Percentiles rank a stretch among this genome's conserved stretches.
phyloP scores from a whole-genome alignment of 495 filamentous ascomycete genomes.

The Aspergillus sclerotiicarbonarius region DNA sequence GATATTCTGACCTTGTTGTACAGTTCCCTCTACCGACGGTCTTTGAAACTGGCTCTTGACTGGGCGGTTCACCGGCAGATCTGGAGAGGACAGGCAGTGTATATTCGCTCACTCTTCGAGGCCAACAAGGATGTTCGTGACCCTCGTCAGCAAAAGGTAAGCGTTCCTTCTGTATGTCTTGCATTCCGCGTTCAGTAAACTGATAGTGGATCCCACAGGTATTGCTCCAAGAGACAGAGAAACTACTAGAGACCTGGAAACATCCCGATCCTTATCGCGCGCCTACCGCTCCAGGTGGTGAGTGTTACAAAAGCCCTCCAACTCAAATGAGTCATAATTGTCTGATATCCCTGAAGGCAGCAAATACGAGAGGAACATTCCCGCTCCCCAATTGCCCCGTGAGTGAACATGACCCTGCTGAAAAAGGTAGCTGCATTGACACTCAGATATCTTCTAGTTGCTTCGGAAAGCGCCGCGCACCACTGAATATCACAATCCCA shows the following conservation, averaged over 20 bases:
- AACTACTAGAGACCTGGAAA: conserved; percentile 87
- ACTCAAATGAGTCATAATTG: not conserved
- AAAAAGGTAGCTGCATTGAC: not conserved
- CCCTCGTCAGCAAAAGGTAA: conserved; percentile 82
- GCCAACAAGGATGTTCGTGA: conserved; percentile 85
- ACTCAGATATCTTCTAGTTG: conserved; percentile 12
- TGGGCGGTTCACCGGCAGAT: conserved; percentile 88
- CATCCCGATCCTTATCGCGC: conserved; percentile 90
- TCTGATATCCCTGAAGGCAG: conserved; percentile 60
- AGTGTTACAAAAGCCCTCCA: conserved; percentile 23
- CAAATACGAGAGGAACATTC: conserved; percentile 94
- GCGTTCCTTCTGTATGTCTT: conserved; percentile 3
- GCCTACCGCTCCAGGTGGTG: conserved; percentile 93
- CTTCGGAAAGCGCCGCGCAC: conserved; percentile 6
- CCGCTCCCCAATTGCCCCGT: conserved; percentile 75
- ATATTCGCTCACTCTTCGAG: conserved; percentile 94
- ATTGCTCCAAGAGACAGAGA: conserved; percentile 82
- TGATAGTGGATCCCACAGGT: conserved; percentile 47
- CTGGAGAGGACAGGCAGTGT: conserved; percentile 93
- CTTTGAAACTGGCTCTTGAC: conserved; percentile 87
- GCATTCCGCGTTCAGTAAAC: conserved; percentile 1
- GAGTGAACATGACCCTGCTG: conserved; percentile 36
- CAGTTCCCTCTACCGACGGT: conserved; percentile 91
- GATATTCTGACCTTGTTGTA: conserved; percentile 13
- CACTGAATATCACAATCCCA: conserved; percentile 1